Conservation (phyloP, 345 rosid species). For the Lenwebbia sp. region DNA sequence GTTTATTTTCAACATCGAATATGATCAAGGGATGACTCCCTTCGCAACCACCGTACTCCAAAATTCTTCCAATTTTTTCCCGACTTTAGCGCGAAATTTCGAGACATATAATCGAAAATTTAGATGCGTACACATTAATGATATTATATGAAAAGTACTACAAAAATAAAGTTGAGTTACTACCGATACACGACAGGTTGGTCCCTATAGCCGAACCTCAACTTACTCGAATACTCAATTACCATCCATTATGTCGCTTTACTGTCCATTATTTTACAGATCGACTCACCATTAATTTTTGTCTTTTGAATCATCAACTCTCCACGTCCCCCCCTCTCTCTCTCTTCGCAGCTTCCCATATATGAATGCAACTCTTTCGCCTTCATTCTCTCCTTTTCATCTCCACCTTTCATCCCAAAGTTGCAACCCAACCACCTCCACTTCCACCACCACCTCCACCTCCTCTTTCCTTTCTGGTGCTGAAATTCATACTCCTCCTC, state of each 20-base stretch:
- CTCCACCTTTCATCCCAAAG: not conserved
- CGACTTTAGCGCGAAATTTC: not conserved
- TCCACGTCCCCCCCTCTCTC: not conserved
- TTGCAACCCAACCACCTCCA: not conserved
- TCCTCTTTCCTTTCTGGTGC: conserved; percentile 6
- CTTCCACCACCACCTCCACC: not conserved
- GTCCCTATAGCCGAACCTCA: not conserved
- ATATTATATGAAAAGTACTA: not conserved
- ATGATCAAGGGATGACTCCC: not conserved
- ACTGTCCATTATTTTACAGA: not conserved
- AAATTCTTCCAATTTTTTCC: not conserved
- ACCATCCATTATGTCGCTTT: not conserved
- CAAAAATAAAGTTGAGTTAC: not conserved
- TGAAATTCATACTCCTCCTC: conserved; percentile 6
- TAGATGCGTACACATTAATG: not conserved
- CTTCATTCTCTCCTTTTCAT: not conserved
- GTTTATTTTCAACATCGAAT: not conserved
- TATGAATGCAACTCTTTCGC: not conserved
- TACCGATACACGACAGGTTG: not conserved
- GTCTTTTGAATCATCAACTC: not conserved
- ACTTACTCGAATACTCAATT: not conserved
- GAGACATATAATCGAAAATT: not conserved
- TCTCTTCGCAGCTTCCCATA: not conserved
- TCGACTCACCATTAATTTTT: not conserved
- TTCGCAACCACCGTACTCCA: too few species aligned